phyloP scores from a whole-genome alignment of 805 yeast genomes.

The Blastobotrys robertii region DNA sequence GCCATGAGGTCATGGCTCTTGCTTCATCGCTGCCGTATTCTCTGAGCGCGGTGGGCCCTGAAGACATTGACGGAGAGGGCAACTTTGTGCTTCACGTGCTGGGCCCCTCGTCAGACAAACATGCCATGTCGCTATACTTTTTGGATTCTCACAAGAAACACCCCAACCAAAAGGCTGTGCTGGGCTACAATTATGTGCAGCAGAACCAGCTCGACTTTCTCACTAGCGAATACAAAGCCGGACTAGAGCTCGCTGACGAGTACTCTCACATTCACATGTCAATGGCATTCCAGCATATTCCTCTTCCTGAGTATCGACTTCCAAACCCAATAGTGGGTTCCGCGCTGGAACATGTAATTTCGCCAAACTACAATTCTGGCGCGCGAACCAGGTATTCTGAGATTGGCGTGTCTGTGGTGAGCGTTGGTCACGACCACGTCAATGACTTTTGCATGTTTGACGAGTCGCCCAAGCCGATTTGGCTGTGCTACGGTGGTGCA shows the following conservation, averaged over 20 bases:
- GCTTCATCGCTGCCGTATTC: slow-evolving; percentile 58
- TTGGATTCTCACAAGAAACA: slow-evolving; percentile 79
- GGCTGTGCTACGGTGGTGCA: slow-evolving; percentile 94
- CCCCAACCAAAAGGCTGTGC: slow-evolving; percentile 36
- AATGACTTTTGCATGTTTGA: slow-evolving; percentile 80
- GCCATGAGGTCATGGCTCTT: slow-evolving; percentile 52
- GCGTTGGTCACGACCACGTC: slow-evolving; percentile 94
- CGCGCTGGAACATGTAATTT: slow-evolving; percentile 64
- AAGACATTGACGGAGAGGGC: slow-evolving; percentile 68
- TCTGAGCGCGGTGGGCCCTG: slow-evolving; percentile 52
- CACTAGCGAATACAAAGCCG: slow-evolving; percentile 27
- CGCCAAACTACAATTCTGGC: slow-evolving; percentile 63
- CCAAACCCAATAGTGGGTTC: slow-evolving; percentile 45
- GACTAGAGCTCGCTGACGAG: slow-evolving; percentile 24
- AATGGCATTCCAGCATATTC: slow-evolving; percentile 93
- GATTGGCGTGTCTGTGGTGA: slow-evolving; percentile 63
- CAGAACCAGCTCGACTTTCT: slow-evolving; percentile 56
- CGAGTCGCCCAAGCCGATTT: slow-evolving; percentile 31
- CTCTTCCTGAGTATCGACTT: slow-evolving; percentile 73
- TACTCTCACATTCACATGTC: slow-evolving; percentile 43
- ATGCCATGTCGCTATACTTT: slow-evolving; percentile 57
- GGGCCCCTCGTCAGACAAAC: slow-evolving; percentile 28
- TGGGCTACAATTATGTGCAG: slow-evolving; percentile 81
- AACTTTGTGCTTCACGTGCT: slow-evolving; percentile 56
- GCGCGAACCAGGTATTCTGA: slow-evolving; percentile 48